Conservation (phyloP, 306 rosid species). For the Benincasa hispida region DNA sequence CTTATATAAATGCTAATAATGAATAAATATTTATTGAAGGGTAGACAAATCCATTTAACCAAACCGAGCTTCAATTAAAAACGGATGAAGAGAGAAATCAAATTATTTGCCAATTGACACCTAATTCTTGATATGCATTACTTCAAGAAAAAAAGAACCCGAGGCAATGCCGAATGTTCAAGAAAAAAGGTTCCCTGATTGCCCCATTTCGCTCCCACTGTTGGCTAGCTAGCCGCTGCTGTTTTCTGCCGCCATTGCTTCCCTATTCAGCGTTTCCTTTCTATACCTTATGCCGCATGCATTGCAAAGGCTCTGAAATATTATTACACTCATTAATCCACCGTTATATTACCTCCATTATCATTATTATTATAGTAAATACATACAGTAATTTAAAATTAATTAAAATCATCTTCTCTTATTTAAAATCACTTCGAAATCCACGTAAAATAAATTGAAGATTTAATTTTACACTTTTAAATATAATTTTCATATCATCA, state of each 20-base stretch:
- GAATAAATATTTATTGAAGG: background rate
- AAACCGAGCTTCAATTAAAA: background rate
- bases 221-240: background rate
- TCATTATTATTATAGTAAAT: too few species aligned
- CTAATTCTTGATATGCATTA: background rate
- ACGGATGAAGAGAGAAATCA: background rate
- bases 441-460: too few species aligned
- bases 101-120: background rate
- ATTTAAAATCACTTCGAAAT: too few species aligned
- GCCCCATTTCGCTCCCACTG: background rate
- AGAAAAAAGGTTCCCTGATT: background rate
- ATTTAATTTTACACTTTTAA: too few species aligned
- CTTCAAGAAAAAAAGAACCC: background rate
- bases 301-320: slow-evolving; percentile 1
- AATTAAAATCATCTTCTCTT: too few species aligned
- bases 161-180: background rate
- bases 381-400: too few species aligned
- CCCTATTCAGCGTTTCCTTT: background rate
- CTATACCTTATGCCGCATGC: slow-evolving; percentile 1
- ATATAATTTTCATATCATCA: too few species aligned
- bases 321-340: background rate
- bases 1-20: too few species aligned
- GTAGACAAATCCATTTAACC: background rate
- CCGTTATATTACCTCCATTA: background rate
- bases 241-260: background rate